Percentiles rank a stretch among this genome's conserved stretches.
These are phyloP conservation scores for Pleoardoris graminearum DNA, from an alignment of 2,329 filamentous ascomycete species.

Conservation along the genomic window DNA sequence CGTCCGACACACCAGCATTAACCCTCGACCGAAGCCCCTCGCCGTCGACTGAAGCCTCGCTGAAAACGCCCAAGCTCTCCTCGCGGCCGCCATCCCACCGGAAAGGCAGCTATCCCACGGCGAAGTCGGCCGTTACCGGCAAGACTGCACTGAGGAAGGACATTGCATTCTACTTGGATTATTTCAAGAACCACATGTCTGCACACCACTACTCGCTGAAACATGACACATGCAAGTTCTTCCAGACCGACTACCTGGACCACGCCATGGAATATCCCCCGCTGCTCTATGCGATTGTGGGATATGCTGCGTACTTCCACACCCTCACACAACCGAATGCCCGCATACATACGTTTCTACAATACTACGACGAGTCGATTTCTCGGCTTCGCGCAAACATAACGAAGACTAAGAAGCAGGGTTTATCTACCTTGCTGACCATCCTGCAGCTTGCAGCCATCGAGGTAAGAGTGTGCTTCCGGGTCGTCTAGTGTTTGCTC, in stretches of 20 bases:
- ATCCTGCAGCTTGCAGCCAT: constrained; percentile 92
- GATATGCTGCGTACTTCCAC: constrained; percentile 86
- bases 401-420: constrained; percentile 70
- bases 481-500: constrained; percentile 1
- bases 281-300: constrained; percentile 81
- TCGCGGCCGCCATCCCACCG: constrained; percentile 39
- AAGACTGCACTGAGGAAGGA: constrained; percentile 53
- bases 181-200: constrained; percentile 76
- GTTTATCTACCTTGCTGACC: constrained; percentile 75
- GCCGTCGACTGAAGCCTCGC: constrained; percentile 55
- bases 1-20: constrained; percentile 46
- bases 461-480: constrained; percentile 64
- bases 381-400: constrained; percentile 73
- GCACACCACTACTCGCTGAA: constrained; percentile 82
- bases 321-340: constrained; percentile 71
- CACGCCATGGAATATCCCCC: constrained; percentile 77
- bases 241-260: constrained; percentile 70
- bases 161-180: constrained; percentile 75
- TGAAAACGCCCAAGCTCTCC: constrained; percentile 27
- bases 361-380: constrained; percentile 89
- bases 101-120: constrained; percentile 36
- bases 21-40: constrained; percentile 55
- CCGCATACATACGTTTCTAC: constrained; percentile 78
- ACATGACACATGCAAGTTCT: constrained; percentile 71
- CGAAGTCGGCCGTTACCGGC: constrained; percentile 15